Percentiles rank a stretch among this genome's conserved stretches.
These are phyloP conservation scores for Cyclanthera cordifolia DNA, from an alignment of 306 rosid species.

Conservation along the genomic window DNA sequence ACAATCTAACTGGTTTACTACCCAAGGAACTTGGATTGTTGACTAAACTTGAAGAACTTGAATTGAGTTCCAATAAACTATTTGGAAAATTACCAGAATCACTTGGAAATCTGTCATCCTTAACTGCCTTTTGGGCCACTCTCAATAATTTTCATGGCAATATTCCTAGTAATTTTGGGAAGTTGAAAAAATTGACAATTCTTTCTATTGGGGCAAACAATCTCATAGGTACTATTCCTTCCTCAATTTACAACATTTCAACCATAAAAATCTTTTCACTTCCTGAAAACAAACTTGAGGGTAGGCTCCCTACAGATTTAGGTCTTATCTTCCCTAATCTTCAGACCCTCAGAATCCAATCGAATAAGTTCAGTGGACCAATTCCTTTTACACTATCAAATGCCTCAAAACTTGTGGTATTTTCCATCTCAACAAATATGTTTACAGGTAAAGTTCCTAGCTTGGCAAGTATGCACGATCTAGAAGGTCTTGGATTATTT, in stretches of 20 bases:
- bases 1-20: conserved; percentile 7
- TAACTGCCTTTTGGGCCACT: neutral
- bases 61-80: neutral
- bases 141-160: neutral
- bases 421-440: neutral
- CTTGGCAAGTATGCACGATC: neutral
- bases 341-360: neutral
- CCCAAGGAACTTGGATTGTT: conserved; percentile 1
- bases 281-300: conserved; percentile 6
- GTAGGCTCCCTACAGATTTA: conserved; percentile 20
- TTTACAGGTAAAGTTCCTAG: conserved; percentile 23
- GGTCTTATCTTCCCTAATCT: conserved; percentile 17
- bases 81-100: conserved; percentile 17
- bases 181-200: too few relatives aligned
- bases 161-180: too few relatives aligned
- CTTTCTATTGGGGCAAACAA: neutral
- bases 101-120: conserved; percentile 14
- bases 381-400: conserved; percentile 19
- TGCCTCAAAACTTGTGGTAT: conserved; percentile 1
- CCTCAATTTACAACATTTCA: conserved; percentile 20
- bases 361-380: conserved; percentile 16
- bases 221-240: conserved; percentile 19
- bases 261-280: neutral
- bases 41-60: conserved; percentile 2
- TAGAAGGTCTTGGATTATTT: neutral